Evolutionary conservation across 2,329 filamentous ascomycete genomes (phyloP).

Genomic region (Alternaria sp.): DNA sequence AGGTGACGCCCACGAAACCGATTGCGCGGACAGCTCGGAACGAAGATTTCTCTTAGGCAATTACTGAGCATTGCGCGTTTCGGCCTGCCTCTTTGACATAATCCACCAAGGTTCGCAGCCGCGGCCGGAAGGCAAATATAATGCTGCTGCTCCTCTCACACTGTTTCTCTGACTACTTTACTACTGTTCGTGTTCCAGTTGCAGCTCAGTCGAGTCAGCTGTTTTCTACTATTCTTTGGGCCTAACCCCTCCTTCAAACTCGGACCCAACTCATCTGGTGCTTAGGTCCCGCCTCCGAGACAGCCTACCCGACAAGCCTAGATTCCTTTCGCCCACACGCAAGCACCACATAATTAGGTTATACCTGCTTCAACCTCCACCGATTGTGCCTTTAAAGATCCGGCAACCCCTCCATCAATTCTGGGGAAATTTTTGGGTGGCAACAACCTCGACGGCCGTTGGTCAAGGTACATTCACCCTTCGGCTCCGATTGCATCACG

Average conservation of each 20-base stretch:
- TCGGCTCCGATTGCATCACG: constrained; percentile 13
- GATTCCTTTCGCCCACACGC: constrained; percentile 25
- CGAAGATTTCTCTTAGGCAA: constrained; percentile 14
- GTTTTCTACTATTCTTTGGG: constrained; percentile 2
- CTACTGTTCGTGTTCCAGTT: constrained; percentile 8
- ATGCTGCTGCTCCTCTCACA: constrained; percentile 8
- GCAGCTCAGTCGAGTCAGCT: not conserved
- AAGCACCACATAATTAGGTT: constrained; percentile 4
- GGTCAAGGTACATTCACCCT: not conserved
- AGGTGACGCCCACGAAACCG: constrained; percentile 14
- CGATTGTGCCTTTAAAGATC: not conserved
- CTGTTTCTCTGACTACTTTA: not conserved
- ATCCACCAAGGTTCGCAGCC: constrained; percentile 6
- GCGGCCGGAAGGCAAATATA: constrained; percentile 16
- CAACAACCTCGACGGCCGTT: constrained; percentile 6
- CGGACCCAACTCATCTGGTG: constrained; percentile 13
- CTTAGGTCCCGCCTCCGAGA: constrained; percentile 18
- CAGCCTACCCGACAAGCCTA: constrained; percentile 20
- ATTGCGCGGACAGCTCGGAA: constrained; percentile 16
- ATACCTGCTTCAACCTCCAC: not conserved
- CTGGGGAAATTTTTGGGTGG: constrained; percentile 14
- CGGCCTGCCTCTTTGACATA: constrained; percentile 13
- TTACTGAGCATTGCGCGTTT: constrained; percentile 15
- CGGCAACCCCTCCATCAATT: not conserved
- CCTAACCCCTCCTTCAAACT: not conserved